Evolutionary conservation across 2,329 filamentous ascomycete genomes (phyloP).

Genomic region (Rhinocladiella mackenziei): DNA sequence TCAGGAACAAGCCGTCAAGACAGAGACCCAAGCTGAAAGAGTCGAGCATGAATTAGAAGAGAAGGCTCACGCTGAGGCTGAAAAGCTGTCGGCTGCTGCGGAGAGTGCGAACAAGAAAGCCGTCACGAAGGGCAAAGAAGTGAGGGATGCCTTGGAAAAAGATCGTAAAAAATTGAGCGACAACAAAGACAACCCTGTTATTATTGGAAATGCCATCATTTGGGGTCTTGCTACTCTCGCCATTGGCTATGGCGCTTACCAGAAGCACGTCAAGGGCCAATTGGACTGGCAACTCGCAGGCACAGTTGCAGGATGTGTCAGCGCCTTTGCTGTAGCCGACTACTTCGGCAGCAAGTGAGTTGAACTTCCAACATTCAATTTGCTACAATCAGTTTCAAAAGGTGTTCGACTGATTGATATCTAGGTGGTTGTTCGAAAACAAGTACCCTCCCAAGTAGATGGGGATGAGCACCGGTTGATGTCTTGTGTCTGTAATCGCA

Average conservation of each 20-base stretch:
- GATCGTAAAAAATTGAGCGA: slow-evolving; percentile 33
- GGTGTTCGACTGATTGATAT: slow-evolving; percentile 10
- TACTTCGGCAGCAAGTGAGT: slow-evolving; percentile 50
- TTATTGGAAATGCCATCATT: slow-evolving; percentile 45
- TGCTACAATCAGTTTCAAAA: too few relatives aligned
- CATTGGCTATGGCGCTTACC: slow-evolving; percentile 47
- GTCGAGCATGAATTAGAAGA: slow-evolving; percentile 40
- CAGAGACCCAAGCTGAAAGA: slow-evolving; percentile 45
- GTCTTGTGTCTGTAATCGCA: slow-evolving; percentile 2
- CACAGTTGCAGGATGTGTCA: slow-evolving; percentile 41
- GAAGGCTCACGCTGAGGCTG: slow-evolving; percentile 29
- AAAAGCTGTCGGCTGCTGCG: slow-evolving; percentile 31
- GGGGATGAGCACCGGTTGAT: background rate
- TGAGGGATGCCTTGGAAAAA: slow-evolving; percentile 30
- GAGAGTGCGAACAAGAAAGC: slow-evolving; percentile 36
- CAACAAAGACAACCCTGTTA: slow-evolving; percentile 47
- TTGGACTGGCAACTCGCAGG: slow-evolving; percentile 47
- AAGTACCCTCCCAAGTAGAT: slow-evolving; percentile 49
- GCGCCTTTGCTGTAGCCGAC: slow-evolving; percentile 44
- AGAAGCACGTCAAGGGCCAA: slow-evolving; percentile 44
- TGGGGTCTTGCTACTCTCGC: slow-evolving; percentile 40
- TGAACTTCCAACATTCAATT: slow-evolving; percentile 2
- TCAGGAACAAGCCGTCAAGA: slow-evolving; percentile 42
- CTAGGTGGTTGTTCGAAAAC: slow-evolving; percentile 49
- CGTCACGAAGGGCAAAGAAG: slow-evolving; percentile 27